Conservation (phyloP, 139 green algal species). For the Gonium pectorale region DNA sequence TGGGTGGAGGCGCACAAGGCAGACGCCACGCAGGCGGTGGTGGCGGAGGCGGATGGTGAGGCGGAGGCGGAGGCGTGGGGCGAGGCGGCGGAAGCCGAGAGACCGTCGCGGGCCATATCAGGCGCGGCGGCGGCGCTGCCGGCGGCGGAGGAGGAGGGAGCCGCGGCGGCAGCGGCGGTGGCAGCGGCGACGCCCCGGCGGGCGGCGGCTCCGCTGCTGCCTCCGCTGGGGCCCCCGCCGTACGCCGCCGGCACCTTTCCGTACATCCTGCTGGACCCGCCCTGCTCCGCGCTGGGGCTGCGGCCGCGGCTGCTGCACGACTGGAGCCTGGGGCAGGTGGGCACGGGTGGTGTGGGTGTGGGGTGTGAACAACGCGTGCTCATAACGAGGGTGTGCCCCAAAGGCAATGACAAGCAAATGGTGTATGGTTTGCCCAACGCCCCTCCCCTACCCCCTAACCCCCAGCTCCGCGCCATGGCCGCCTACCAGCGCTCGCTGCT, state of each 20-base stretch:
- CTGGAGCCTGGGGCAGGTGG: conserved; percentile 18
- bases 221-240: neutral
- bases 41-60: neutral
- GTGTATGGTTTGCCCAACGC: neutral
- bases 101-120: no score
- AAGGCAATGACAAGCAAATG: no score
- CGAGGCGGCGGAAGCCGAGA: neutral
- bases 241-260: conserved; percentile 85
- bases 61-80: neutral
- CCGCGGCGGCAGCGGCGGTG: neutral
- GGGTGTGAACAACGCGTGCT: neutral
- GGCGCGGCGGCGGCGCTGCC: neutral
- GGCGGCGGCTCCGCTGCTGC: neutral
- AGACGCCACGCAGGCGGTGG: conserved; percentile 8
- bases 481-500: conserved; percentile 85
- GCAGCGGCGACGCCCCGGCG: neutral
- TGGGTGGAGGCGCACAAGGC: conserved; percentile 26
- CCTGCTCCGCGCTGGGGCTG: conserved; percentile 91
- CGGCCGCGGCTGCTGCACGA: conserved; percentile 76
- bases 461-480: conserved; percentile 51
- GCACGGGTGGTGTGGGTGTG: neutral
- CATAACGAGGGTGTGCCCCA: no score
- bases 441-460: neutral
- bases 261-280: conserved; percentile 89
- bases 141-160: neutral